These are phyloP conservation scores for Cajanus cajan DNA, from an alignment of 306 rosid species.

Conservation along the genomic window DNA sequence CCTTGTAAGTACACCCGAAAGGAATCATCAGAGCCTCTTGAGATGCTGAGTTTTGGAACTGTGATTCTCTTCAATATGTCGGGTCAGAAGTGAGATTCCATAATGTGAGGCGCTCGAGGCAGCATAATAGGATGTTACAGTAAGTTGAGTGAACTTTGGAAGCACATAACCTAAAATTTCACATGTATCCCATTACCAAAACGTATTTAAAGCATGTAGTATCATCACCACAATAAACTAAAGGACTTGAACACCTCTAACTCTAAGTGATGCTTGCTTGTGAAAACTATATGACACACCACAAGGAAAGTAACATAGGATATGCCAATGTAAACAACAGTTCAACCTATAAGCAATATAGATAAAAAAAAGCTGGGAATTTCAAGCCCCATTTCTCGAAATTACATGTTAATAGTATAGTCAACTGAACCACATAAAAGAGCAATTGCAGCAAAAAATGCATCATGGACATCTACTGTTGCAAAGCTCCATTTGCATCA, in stretches of 20 bases:
- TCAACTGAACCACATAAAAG: background rate
- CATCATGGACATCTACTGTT: background rate
- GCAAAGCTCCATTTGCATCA: background rate
- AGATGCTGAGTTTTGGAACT: slow-evolving; percentile 40
- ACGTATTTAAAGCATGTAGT: background rate
- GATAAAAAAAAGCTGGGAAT: background rate
- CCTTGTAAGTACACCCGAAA: slow-evolving; percentile 33
- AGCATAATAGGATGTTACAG: slow-evolving; percentile 86
- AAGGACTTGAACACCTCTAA: slow-evolving; percentile 3
- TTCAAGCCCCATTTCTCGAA: background rate
- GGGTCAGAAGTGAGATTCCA: slow-evolving; percentile 86
- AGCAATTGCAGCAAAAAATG: background rate
- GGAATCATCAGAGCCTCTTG: slow-evolving; percentile 48
- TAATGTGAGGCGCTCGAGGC: slow-evolving; percentile 91
- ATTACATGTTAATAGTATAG: background rate
- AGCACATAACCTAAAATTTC: slow-evolving; percentile 66
- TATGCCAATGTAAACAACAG: background rate
- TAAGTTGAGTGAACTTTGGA: slow-evolving; percentile 80
- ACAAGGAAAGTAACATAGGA: slow-evolving; percentile 13
- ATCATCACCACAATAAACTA: slow-evolving; percentile 7
- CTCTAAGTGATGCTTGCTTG: background rate
- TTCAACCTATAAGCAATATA: background rate
- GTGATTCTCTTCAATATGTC: slow-evolving; percentile 75
- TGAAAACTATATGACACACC: background rate
- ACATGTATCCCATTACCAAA: slow-evolving; percentile 19